Conservation (phyloP, 257 asterid species). For the Cynanchum wilfordii region DNA sequence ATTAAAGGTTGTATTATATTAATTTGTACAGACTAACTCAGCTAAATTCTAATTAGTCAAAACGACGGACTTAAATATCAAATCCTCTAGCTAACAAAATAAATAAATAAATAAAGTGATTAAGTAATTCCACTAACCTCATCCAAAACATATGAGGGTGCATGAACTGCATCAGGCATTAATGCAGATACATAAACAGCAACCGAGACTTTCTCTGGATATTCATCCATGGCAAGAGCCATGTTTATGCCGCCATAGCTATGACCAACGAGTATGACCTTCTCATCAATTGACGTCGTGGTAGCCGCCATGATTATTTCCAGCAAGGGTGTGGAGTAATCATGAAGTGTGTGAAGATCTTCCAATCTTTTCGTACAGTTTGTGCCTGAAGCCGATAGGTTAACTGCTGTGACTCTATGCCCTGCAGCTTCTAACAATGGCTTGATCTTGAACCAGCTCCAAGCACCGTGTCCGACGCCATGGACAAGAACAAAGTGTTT, state of each 20-base stretch:
- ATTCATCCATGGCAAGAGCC: conserved; percentile 22
- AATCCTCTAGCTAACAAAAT: too few species aligned
- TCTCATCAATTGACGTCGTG: neutral
- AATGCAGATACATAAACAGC: conserved; percentile 17
- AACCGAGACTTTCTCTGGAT: conserved; percentile 15
- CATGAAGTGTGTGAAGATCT: conserved; percentile 8
- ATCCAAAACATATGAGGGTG: conserved; percentile 8
- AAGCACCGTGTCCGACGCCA: conserved; percentile 21
- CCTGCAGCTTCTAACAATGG: conserved; percentile 9
- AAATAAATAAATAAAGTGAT: too few species aligned
- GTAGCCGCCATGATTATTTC: neutral
- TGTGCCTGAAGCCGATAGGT: conserved; percentile 22
- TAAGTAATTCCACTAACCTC: conserved; percentile 1
- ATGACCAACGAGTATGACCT: conserved; percentile 20
- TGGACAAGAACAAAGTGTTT: conserved; percentile 22
- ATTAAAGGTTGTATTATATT: too few species aligned
- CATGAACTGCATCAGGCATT: conserved; percentile 17
- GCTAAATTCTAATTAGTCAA: too few species aligned
- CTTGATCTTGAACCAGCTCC: conserved; percentile 25
- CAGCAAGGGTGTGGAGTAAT: conserved; percentile 16
- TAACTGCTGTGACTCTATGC: conserved; percentile 12
- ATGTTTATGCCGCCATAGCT: conserved; percentile 23
- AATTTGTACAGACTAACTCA: too few species aligned
- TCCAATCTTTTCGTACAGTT: neutral
- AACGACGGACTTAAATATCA: too few species aligned